Evolutionary conservation across 164 flowering plant species (phyloP), one percentile per base, ranked within the genome.

Genomic region (Magnolia sinica): DNA sequence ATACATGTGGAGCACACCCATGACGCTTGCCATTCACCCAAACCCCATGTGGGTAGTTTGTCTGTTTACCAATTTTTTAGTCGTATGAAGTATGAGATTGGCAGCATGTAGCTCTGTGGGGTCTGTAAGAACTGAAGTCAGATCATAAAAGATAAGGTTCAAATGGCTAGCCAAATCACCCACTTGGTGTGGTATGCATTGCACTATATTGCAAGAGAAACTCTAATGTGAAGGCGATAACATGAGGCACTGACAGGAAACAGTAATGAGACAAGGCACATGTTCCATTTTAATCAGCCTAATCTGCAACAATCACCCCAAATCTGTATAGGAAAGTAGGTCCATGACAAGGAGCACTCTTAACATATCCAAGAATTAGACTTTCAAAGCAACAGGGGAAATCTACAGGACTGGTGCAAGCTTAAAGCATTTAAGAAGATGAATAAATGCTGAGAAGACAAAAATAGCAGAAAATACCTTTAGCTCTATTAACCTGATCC

Each of bases 401-500:
- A 5, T 37, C 45, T 37, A 37, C 45, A 37, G 45, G 45, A 37
- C 45, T 37, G 4, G 45, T 37, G 45, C 6, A 37, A 37, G 45
- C 45, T 37, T 37, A 37, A 37, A 37, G 45, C 45, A 11, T 55
- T 55, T 55, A 55, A 8, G 61, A 55, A 55, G 18, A 16, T 11
- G 61, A 55, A 11, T 16, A 55, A 11, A 55, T 55, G 61, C 2
- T 11, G 61, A 8, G 10, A 66, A 66, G 69, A 9, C 69, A 66
- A 66, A 22, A 66, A 23, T 24, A 66, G 31, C 3, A 66, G 13
- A 49, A 68, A 77, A 23, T 45, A 85, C 90, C 92, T 81, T 79
- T 78, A 65, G 92, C 90, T 82, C 89, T 82, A 67, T 86, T 85
- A 70, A 86, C 81, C 76, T 82, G 81, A 77, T 86, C 88, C 83